Evolutionary conservation across 306 rosid genomes (phyloP).

Genomic region (Inga laurina): DNA sequence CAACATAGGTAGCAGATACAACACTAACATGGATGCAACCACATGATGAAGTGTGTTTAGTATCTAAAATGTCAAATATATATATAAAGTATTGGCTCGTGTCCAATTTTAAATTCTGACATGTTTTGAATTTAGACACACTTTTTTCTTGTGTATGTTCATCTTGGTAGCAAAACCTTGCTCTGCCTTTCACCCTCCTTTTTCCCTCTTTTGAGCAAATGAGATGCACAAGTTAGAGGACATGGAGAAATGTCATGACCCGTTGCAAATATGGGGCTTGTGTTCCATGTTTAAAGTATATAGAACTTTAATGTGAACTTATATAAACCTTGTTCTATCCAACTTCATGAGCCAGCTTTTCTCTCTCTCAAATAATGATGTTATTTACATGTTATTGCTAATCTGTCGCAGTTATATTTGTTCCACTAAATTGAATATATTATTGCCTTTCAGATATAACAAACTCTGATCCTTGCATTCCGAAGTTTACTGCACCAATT

Average conservation of each 20-base stretch:
- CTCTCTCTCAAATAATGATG: not conserved
- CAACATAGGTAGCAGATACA: not conserved
- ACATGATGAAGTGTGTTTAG: not conserved
- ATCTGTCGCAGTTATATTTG: not conserved
- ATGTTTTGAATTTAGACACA: not conserved
- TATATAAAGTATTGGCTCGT: not conserved
- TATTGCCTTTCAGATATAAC: not conserved
- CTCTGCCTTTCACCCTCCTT: not conserved
- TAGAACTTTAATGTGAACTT: not conserved
- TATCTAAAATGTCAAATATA: not conserved
- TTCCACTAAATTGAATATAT: slow-evolving; percentile 20
- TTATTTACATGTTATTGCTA: slow-evolving; percentile 11
- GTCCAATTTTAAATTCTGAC: not conserved
- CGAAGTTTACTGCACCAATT: not conserved
- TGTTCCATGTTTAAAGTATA: not conserved
- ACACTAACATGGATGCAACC: not conserved
- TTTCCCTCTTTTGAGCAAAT: not conserved
- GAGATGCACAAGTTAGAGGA: not conserved
- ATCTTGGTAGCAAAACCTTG: not conserved
- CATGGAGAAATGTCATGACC: not conserved
- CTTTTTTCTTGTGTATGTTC: not conserved
- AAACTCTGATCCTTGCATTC: not conserved
- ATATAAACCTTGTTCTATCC: not conserved
- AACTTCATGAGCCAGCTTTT: not conserved
- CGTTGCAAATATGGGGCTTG: not conserved